A percentile compares a stretch with the other conserved stretches of the same genome.
phyloP scores from a whole-genome alignment of 2,329 filamentous ascomycete species.

The Penicillium crustosum region DNA sequence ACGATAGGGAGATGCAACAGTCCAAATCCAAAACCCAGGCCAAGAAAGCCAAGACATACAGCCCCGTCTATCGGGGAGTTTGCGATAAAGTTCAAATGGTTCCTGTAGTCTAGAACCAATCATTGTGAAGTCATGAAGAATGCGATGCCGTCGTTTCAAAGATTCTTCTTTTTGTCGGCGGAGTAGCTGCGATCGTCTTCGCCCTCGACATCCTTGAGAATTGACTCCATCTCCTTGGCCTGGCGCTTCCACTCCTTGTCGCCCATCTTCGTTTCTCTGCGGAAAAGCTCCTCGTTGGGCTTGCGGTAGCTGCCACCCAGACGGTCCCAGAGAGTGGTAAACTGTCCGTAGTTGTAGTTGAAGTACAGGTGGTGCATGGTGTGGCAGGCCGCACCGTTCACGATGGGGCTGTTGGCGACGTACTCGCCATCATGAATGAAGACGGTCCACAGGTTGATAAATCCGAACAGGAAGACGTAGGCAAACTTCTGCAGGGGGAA shows the following conservation, averaged over 20 bases:
- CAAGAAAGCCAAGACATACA: neutral
- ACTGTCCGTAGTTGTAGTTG: slow-evolving; percentile 94
- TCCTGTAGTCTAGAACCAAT: slow-evolving; percentile 3
- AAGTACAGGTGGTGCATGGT: slow-evolving; percentile 86
- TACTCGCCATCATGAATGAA: slow-evolving; percentile 97
- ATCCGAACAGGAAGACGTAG: slow-evolving; percentile 80
- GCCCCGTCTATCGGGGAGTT: neutral
- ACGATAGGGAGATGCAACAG: neutral
- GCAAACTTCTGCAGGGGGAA: slow-evolving; percentile 91
- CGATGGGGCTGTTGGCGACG: slow-evolving; percentile 80
- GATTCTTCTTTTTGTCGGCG: slow-evolving; percentile 35
- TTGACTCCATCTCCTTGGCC: slow-evolving; percentile 70
- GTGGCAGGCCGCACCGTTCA: slow-evolving; percentile 97
- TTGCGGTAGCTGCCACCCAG: slow-evolving; percentile 82
- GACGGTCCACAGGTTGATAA: slow-evolving; percentile 97
- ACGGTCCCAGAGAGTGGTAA: slow-evolving; percentile 88
- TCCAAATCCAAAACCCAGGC: neutral
- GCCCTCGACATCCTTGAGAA: slow-evolving; percentile 72
- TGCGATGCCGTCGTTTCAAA: slow-evolving; percentile 26
- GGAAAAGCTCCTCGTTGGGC: slow-evolving; percentile 82
- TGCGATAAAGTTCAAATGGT: neutral
- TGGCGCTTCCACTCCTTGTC: slow-evolving; percentile 77
- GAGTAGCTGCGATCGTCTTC: slow-evolving; percentile 49
- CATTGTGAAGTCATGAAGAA: slow-evolving; percentile 5
- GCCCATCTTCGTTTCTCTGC: slow-evolving; percentile 81